Evolutionary conservation across 768 basidiomycete genomes (phyloP).

Genomic region (Termitomyces sp.): DNA sequence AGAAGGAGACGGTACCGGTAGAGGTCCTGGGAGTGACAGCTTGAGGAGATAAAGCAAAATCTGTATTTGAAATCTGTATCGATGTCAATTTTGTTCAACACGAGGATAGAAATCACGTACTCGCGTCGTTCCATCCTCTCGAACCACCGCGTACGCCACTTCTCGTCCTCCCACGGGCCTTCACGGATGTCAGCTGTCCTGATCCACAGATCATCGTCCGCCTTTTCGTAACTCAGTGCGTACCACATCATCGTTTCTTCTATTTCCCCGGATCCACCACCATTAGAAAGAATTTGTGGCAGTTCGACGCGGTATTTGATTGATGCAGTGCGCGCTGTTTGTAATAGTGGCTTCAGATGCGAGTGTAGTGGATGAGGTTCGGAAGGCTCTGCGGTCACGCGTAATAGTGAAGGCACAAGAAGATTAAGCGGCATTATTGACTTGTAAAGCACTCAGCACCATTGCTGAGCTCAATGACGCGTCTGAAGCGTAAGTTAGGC

Average conservation of each 20-base stretch:
- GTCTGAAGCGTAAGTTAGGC: conserved; percentile 7
- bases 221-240: conserved; percentile 56
- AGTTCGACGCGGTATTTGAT: conserved; percentile 67
- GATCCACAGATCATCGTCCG: conserved; percentile 24
- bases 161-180: conserved; percentile 43
- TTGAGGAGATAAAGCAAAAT: conserved; percentile 66
- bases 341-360: conserved; percentile 55
- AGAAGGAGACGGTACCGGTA: conserved; percentile 23
- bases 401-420: conserved; percentile 50
- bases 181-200: conserved; percentile 18
- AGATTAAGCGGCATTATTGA: conserved; percentile 65
- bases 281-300: conserved; percentile 50
- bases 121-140: conserved; percentile 66
- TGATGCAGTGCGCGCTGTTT: conserved; percentile 46
- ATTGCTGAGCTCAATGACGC: not conserved
- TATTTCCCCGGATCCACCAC: conserved; percentile 54
- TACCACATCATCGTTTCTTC: conserved; percentile 82
- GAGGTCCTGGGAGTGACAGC: conserved; percentile 51
- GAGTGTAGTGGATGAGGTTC: conserved; percentile 51
- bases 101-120: conserved; percentile 27
- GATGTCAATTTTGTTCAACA: not conserved
- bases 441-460: conserved; percentile 26
- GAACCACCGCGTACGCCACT: conserved; percentile 53
- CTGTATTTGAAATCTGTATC: conserved; percentile 63
- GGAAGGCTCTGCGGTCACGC: conserved; percentile 35